These are phyloP conservation scores for Solanum lignicaule DNA, from an alignment of 257 asterid species.

Conservation along the genomic window DNA sequence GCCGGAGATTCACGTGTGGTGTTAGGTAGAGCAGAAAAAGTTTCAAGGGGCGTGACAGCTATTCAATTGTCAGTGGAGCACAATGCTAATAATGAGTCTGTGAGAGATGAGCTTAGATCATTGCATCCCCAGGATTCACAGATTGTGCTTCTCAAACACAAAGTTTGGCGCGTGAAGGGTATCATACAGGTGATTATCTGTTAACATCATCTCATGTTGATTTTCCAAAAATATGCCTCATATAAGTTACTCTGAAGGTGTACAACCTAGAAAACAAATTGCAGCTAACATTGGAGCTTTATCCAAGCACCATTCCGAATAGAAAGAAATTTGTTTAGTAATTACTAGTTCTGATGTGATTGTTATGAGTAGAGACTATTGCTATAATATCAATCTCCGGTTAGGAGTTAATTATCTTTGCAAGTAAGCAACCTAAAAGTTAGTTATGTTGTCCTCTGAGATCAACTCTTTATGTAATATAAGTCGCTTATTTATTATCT, in stretches of 20 bases:
- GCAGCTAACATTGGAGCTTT: neutral
- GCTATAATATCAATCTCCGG: neutral
- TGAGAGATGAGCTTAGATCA: slow-evolving; percentile 63
- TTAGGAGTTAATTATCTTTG: neutral
- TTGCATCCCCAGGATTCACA: slow-evolving; percentile 79
- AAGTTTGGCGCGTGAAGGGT: slow-evolving; percentile 97
- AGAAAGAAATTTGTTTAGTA: neutral
- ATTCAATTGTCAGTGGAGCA: slow-evolving; percentile 75
- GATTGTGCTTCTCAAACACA: slow-evolving; percentile 76
- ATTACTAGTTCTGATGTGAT: neutral
- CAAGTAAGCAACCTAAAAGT: neutral
- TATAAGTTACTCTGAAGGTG: neutral
- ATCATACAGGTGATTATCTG: slow-evolving; percentile 63
- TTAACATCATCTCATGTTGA: neutral
- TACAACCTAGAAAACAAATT: neutral
- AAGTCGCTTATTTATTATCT: too few species aligned
- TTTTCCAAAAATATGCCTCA: neutral
- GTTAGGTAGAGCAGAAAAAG: slow-evolving; percentile 53
- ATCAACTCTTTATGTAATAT: neutral
- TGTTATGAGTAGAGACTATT: neutral
- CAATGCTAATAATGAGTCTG: slow-evolving; percentile 61
- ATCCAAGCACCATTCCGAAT: neutral
- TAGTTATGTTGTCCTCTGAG: neutral
- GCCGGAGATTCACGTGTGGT: slow-evolving; percentile 93
- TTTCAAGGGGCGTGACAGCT: slow-evolving; percentile 47